These are phyloP conservation scores for Yamadazyma jaroonii DNA, from an alignment of 1,139 yeast genomes.

Conservation along the genomic window DNA sequence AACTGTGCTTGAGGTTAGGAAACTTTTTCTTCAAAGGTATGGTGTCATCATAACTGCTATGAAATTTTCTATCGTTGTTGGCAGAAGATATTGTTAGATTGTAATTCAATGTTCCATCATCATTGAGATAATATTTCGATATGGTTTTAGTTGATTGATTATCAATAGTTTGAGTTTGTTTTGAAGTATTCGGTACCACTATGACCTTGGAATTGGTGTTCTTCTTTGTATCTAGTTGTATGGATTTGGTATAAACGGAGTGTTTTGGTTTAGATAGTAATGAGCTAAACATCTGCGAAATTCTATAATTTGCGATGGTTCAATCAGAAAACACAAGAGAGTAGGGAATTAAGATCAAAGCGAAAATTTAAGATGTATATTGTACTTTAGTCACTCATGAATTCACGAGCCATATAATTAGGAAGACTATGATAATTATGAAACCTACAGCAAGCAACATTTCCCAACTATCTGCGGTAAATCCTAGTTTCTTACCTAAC, in stretches of 20 bases:
- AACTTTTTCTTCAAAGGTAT: slow-evolving; percentile 38
- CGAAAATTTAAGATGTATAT: neutral
- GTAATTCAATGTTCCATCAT: slow-evolving; percentile 30
- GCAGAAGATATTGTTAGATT: slow-evolving; percentile 24
- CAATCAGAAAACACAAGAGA: no score
- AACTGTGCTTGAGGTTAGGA: slow-evolving; percentile 40
- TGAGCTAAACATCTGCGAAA: slow-evolving; percentile 31
- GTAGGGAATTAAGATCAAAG: neutral
- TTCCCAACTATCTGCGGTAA: no score
- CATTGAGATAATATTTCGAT: slow-evolving; percentile 21
- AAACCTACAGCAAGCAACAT: no score
- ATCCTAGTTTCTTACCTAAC: no score
- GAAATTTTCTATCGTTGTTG: slow-evolving; percentile 15
- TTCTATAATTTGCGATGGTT: no score
- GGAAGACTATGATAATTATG: no score
- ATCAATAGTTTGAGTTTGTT: neutral
- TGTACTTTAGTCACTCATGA: no score
- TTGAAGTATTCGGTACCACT: slow-evolving; percentile 4
- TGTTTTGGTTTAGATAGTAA: slow-evolving; percentile 30
- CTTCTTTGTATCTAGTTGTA: slow-evolving; percentile 3
- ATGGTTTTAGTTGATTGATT: slow-evolving; percentile 7
- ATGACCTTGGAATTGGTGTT: slow-evolving; percentile 1
- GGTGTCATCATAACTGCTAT: slow-evolving; percentile 36
- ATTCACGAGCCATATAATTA: no score
- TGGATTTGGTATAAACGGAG: slow-evolving; percentile 15